Base-by-base conservation (phyloP, 1,284 basidiomycete species). In the Lentinula novae-zelandiae region DNA sequence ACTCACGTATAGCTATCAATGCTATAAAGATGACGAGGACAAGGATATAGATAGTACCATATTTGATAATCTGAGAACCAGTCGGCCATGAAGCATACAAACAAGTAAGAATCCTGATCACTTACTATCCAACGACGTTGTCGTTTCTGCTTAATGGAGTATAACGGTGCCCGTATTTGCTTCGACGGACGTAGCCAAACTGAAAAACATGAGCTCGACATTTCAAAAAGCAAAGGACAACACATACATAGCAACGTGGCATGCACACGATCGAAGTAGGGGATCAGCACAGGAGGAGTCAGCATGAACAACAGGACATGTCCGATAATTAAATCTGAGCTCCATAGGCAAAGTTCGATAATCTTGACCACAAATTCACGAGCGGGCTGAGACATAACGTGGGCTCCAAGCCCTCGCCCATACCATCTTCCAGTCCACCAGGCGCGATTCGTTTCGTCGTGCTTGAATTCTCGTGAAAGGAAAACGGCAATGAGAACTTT, bases 351-450 rank as follows among this genome's bases (percentile, higher is more conserved):
- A 69, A 92, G 76, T 73, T 93, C 92, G 64, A 93, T 89, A 65
- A 89, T 87, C 82, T 94, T 94, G 75, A 93, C 92, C 64, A 93
- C 75, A 68, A 87, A 96, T 82, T 96, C 92, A 74, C 95, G 91
- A 10, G 86, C 87, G 13, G 91, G 90, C 72, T 93, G 95, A 17
- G 92, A 94, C 83, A 95, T 90, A 49, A 88, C 92, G 73, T 94
- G 89, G 3, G 85, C 71, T 46, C 95, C 95, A 38, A 97, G 82
- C 3, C 93, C 94, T 55, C 95, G 89, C 60, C 94, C 94, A 73
- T 95, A 96, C 95, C 95, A 97, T 67, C 92, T 86, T 70, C 95
- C 95, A 46, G 94, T 96, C 95, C 95, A 98, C 95, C 95, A 98
- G 8, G 95, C 95, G 38, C 94, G 83, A 77, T 97, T 98, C 20